Percentiles rank a stretch among this genome's conserved stretches.
Evolutionary conservation across 495 filamentous ascomycete genomes (phyloP).

Genomic region (Annulohypoxylon bovei): DNA sequence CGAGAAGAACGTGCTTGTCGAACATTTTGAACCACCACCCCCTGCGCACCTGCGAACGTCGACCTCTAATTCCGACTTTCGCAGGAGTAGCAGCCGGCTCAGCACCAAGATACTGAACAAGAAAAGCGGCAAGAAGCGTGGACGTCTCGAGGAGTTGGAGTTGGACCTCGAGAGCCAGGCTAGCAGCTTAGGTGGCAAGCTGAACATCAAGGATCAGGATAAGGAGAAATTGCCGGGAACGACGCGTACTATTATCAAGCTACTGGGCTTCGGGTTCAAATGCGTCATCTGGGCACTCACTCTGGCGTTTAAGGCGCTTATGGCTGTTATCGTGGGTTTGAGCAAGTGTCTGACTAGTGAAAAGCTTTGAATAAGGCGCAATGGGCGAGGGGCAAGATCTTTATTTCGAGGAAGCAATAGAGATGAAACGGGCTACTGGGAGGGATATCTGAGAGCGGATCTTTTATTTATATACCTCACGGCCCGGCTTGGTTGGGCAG

Average conservation of each 20-base stretch:
- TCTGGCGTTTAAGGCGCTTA: constrained; percentile 55
- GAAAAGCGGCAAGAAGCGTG: constrained; percentile 47
- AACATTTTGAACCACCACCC: constrained; percentile 65
- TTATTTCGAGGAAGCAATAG: neutral
- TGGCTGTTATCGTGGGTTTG: constrained; percentile 50
- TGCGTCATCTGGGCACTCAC: constrained; percentile 58
- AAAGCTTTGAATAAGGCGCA: constrained; percentile 44
- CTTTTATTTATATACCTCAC: constrained; percentile 3
- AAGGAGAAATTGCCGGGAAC: constrained; percentile 55
- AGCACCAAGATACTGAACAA: constrained; percentile 35
- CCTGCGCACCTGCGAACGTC: constrained; percentile 38
- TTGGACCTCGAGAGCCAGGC: constrained; percentile 66
- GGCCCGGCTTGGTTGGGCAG: constrained; percentile 11
- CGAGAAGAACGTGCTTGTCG: constrained; percentile 56
- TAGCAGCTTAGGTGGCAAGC: constrained; percentile 52
- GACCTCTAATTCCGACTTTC: constrained; percentile 34
- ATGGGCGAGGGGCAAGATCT: neutral
- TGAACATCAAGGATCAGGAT: constrained; percentile 45
- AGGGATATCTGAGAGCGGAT: constrained; percentile 6
- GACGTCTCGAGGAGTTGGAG: constrained; percentile 63
- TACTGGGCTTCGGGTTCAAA: constrained; percentile 56
- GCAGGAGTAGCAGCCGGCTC: constrained; percentile 43
- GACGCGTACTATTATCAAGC: constrained; percentile 50
- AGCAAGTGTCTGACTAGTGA: constrained; percentile 52
- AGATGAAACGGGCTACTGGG: neutral